Conservation (phyloP, 805 yeast genomes). For the Candida rishiriensis region DNA sequence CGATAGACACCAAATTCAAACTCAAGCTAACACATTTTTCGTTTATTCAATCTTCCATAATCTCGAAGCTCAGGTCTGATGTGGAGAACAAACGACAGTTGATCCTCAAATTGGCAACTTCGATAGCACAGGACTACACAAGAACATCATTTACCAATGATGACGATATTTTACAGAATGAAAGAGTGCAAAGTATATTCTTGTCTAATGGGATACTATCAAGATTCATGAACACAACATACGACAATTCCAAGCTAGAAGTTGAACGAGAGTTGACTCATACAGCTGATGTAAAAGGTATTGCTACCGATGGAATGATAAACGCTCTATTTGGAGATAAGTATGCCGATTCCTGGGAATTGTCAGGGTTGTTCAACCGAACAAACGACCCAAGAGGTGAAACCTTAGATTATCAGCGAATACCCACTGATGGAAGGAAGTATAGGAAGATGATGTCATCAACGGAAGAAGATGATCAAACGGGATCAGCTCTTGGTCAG, state of each 20-base stretch:
- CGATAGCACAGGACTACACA: constrained; percentile 18
- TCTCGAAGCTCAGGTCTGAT: constrained; percentile 10
- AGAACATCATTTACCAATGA: constrained; percentile 14
- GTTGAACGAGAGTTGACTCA: constrained; percentile 1
- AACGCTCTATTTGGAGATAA: not conserved
- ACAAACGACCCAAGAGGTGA: no score
- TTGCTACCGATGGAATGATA: not conserved
- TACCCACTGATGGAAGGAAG: no score
- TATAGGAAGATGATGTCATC: no score
- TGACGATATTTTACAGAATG: constrained; percentile 14
- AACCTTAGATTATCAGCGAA: no score
- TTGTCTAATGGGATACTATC: constrained; percentile 12
- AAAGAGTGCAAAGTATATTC: constrained; percentile 14
- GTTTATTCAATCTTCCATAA: constrained; percentile 9
- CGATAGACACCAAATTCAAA: constrained; percentile 1
- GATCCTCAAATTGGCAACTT: constrained; percentile 18
- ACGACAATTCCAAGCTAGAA: constrained; percentile 2
- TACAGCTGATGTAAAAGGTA: not conserved
- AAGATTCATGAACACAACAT: constrained; percentile 10
- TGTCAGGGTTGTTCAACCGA: no score
- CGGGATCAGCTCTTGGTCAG: no score
- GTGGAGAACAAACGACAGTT: constrained; percentile 17
- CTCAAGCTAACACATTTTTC: constrained; percentile 6
- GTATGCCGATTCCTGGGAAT: not conserved
- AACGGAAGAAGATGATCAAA: no score